These are phyloP conservation scores for Glycyrrhiza uralensis DNA, from an alignment of 306 rosid genomes.

Conservation along the genomic window DNA sequence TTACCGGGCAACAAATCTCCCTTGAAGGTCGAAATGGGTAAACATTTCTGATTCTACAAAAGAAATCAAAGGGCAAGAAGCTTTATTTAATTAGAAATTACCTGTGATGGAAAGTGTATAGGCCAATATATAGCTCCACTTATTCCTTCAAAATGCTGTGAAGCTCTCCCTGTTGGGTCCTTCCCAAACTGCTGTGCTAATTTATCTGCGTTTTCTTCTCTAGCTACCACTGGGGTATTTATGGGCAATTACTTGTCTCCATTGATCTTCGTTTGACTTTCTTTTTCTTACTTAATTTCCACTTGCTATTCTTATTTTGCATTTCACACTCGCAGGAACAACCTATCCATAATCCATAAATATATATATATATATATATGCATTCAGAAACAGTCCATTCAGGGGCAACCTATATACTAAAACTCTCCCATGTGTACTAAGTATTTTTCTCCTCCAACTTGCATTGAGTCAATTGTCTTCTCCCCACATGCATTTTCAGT, in stretches of 20 bases:
- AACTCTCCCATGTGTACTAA: neutral
- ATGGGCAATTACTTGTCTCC: neutral
- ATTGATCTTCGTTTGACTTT: neutral
- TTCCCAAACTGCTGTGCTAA: neutral
- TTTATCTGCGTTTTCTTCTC: neutral
- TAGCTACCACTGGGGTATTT: neutral
- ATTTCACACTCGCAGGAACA: neutral
- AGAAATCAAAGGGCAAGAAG: neutral
- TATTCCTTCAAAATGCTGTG: neutral
- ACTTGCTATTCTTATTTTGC: neutral
- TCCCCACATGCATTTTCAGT: neutral
- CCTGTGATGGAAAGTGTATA: neutral
- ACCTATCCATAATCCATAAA: too few species aligned
- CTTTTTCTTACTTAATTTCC: neutral
- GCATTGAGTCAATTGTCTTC: neutral
- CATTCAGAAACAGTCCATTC: neutral
- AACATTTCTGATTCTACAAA: neutral
- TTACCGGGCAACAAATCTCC: neutral
- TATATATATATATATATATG: too few species aligned
- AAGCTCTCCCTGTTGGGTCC: neutral
- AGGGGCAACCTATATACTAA: neutral
- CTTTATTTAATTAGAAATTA: neutral
- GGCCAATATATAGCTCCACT: neutral
- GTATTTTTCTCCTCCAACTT: neutral
- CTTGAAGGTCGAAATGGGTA: neutral